Base-by-base conservation (phyloP, 2,329 filamentous ascomycete genomes). In the Cytospora piceicola region DNA sequence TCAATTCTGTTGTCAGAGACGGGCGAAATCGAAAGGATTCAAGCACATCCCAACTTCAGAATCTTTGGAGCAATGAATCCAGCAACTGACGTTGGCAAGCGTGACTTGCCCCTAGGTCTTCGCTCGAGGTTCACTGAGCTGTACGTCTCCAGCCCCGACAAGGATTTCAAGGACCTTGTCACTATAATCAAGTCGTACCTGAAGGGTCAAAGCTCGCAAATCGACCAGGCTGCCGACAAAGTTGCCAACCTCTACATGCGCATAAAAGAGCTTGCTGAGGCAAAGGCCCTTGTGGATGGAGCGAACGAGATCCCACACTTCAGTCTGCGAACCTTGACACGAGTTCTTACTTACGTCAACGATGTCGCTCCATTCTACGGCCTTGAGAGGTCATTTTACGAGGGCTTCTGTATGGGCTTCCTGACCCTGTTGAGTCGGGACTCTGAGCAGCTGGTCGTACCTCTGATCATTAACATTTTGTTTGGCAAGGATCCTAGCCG, bases 1-100 rank as follows among this genome's bases (percentile, higher is more conserved):
- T 97, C 92, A 0, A 88, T 99, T 55, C 80, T 99, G 5, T 84
- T 99, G 9, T 94, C 94, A 0, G 95, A 99, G 79, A 95, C 93
- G 49, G 95, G 95, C 46, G 93, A 95, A 71, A 92, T 97, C 53
- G 93, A 98, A 76, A 88, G 94, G 69, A 89, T 99, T 42, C 85
- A 89, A 67, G 95, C 94, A 0, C 94, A 99, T 76, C 90, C 93
- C 0, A 89, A 97, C 69, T 99, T 99, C 76, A 89, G 95, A 49
- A 91, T 99, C 17, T 99, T 99, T 74, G 96, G 92, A 60, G 95
- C 96, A 32, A 99, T 99, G 95, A 99, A 99, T 73, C 95, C 95
- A 34, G 95, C 95, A 6, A 99, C 95, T 3, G 95, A 99, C 79
- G 89, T 97, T 64, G 95, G 96, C 67, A 99, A 99, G 79, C 90